Evolutionary conservation across 2,329 filamentous ascomycete genomes (phyloP), one percentile per base, ranked within the genome.

Genomic region (Colletotrichum kahawae): DNA sequence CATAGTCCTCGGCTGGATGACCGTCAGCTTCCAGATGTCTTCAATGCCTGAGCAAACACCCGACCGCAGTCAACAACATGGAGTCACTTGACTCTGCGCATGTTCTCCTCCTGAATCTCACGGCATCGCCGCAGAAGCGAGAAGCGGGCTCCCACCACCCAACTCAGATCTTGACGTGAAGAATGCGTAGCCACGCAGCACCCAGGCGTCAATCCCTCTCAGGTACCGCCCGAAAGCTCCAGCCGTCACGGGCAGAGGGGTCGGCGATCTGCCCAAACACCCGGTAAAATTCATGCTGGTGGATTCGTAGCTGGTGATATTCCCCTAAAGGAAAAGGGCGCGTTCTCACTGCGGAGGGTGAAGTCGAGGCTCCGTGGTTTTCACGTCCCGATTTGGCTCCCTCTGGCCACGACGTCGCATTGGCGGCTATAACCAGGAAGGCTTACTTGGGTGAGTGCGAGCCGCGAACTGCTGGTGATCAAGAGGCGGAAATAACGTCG

Each of bases 291-390:
- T 54, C 21, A 57, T 51, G 24, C 21, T 21, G 16, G 31, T 29
- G 38, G 29, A 13, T 34, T n/a, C 36, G 18, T 59, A 8, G 24
- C 36, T 70, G 63, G 70, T 21, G 63, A 73, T 64, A 57, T 68
- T 60, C 64, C 73, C 7, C 63, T 59, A 75, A 65, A 21, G 63
- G 57, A 16, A 75, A 73, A 31, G 57, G 36, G 63, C 33, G 14
- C 21, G 60, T 48, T 27, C n/a, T 33, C 10, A 67, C 33, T 51
- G 65, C 75, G 75, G 75, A 77, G 69, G 68, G 38, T 54, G 48
- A 57, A 33, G 68, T 69, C 60, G 54, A 67, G 60, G 75, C 73
- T 77, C 75, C 75, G 75, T 70, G 75, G 65, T 70, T 76, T 76
- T 73, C 13, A 48, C 27, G 60, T 72, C 75, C 75, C 75, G 62